Percentiles rank a stretch among this genome's conserved stretches.
Conservation (phyloP, 2,329 filamentous ascomycete genomes). For the Aspergillus uvarum region DNA sequence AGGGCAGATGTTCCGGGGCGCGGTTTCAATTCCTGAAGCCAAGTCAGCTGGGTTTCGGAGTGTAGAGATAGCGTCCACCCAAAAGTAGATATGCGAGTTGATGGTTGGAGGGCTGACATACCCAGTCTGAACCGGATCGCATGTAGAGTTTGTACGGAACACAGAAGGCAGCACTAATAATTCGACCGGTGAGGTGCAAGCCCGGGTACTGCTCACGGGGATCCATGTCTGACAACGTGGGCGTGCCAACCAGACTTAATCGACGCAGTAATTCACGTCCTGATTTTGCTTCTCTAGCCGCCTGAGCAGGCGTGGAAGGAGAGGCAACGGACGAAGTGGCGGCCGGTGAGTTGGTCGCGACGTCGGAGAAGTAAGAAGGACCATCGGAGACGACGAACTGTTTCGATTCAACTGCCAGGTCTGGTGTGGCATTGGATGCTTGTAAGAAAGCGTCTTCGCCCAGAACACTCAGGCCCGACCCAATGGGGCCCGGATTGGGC, state of each 20-base stretch:
- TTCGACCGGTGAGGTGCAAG: conserved; percentile 59
- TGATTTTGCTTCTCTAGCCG: conserved; percentile 46
- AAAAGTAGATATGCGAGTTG: not conserved
- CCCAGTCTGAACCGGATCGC: conserved; percentile 56
- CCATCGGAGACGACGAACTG: conserved; percentile 20
- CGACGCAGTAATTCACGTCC: conserved; percentile 54
- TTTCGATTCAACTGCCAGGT: conserved; percentile 23
- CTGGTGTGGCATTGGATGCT: conserved; percentile 32
- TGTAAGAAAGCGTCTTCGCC: conserved; percentile 28
- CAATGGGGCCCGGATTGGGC: conserved; percentile 32
- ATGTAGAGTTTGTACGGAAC: conserved; percentile 62
- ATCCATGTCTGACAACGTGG: conserved; percentile 50
- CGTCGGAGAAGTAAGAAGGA: conserved; percentile 32
- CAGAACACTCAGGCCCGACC: conserved; percentile 28
- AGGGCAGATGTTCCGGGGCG: conserved; percentile 87
- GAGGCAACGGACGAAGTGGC: conserved; percentile 18
- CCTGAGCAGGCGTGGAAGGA: conserved; percentile 41
- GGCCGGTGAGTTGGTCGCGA: conserved; percentile 23
- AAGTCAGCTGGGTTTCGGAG: conserved; percentile 10
- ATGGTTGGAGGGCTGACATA: conserved; percentile 31
- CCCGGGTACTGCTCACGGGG: conserved; percentile 57
- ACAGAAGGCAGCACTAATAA: conserved; percentile 65
- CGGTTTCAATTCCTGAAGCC: conserved; percentile 65
- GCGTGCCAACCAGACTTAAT: conserved; percentile 48
- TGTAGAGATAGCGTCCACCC: not conserved